phyloP scores from a whole-genome alignment of 2,329 filamentous ascomycete species.

The Lasiodiplodia hormozganensis region DNA sequence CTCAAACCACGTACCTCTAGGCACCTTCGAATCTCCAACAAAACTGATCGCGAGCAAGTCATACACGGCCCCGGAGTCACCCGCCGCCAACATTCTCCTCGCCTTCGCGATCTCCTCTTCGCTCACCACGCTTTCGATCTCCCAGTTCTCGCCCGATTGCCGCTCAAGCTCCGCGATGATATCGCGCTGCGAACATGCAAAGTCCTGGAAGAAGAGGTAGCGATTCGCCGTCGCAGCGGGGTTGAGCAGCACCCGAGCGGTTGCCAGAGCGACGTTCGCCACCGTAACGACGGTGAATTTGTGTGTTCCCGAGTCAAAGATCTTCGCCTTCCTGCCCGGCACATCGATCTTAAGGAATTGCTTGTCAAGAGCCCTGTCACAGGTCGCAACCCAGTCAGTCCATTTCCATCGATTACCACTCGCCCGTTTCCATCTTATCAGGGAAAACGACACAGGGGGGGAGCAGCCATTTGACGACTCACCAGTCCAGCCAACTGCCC shows the following conservation, averaged over 20 bases:
- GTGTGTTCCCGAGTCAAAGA: slow-evolving; percentile 35
- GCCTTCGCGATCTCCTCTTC: slow-evolving; percentile 27
- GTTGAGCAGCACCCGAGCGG: slow-evolving; percentile 32
- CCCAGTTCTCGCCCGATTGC: slow-evolving; percentile 32
- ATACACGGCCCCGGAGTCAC: slow-evolving; percentile 35
- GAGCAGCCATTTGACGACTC: background rate
- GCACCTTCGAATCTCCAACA: slow-evolving; percentile 35
- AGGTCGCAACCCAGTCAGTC: too few species aligned
- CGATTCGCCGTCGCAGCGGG: slow-evolving; percentile 33
- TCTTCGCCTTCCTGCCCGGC: slow-evolving; percentile 31
- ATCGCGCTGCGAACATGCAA: slow-evolving; percentile 31
- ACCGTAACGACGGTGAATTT: slow-evolving; percentile 35
- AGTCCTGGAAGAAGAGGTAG: slow-evolving; percentile 38
- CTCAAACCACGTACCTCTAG: slow-evolving; percentile 35
- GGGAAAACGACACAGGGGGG: too few species aligned
- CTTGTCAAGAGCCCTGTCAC: slow-evolving; percentile 33
- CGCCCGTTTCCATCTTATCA: too few species aligned
- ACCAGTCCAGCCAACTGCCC: slow-evolving; percentile 39
- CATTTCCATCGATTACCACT: too few species aligned
- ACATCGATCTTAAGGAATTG: slow-evolving; percentile 38
- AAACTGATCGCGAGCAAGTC: slow-evolving; percentile 35
- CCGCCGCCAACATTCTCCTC: slow-evolving; percentile 30
- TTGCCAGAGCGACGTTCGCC: slow-evolving; percentile 35
- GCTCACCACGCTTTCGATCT: slow-evolving; percentile 31
- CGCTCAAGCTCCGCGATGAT: slow-evolving; percentile 34